Evolutionary conservation across 1,284 basidiomycete species (phyloP).

Genomic region (Quambalaria eucalypti): DNA sequence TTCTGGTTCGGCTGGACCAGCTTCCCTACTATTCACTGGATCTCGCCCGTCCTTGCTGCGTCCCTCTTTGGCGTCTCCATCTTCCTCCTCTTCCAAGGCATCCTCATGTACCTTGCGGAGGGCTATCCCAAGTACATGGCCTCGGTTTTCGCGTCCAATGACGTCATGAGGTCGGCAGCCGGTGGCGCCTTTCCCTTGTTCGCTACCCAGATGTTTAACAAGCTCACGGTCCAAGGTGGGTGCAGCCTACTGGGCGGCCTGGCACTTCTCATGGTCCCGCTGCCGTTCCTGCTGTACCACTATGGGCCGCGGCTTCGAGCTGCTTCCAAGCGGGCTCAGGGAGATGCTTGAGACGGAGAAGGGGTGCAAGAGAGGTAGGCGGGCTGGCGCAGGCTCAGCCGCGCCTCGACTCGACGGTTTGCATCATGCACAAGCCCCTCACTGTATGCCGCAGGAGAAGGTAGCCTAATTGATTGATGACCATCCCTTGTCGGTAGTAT

Average conservation of each 20-base stretch:
- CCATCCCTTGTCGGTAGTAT: too few relatives aligned
- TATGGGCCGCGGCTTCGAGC: constrained; percentile 28
- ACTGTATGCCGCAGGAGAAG: too few relatives aligned
- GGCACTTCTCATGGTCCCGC: constrained; percentile 19
- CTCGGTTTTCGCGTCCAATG: constrained; percentile 27
- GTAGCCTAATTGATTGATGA: too few relatives aligned
- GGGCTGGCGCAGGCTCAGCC: too few relatives aligned
- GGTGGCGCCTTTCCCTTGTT: constrained; percentile 29
- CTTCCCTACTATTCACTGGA: constrained; percentile 27
- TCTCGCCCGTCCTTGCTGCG: constrained; percentile 24
- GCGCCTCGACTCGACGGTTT: too few relatives aligned
- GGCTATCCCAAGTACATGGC: constrained; percentile 28
- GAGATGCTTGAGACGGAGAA: too few relatives aligned
- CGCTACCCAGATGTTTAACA: constrained; percentile 25
- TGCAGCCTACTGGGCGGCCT: constrained; percentile 27
- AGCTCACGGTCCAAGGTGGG: constrained; percentile 29
- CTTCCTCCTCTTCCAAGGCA: constrained; percentile 29
- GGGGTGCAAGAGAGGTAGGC: too few relatives aligned
- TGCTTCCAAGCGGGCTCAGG: constrained; percentile 24
- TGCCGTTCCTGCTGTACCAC: constrained; percentile 26
- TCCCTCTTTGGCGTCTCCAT: constrained; percentile 20
- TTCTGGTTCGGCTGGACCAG: constrained; percentile 38
- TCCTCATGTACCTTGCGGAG: constrained; percentile 16
- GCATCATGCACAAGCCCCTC: too few relatives aligned
- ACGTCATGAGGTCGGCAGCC: constrained; percentile 24